These are phyloP conservation scores for Penicillium sp. DNA, from an alignment of 2,329 filamentous ascomycete species.

Conservation along the genomic window DNA sequence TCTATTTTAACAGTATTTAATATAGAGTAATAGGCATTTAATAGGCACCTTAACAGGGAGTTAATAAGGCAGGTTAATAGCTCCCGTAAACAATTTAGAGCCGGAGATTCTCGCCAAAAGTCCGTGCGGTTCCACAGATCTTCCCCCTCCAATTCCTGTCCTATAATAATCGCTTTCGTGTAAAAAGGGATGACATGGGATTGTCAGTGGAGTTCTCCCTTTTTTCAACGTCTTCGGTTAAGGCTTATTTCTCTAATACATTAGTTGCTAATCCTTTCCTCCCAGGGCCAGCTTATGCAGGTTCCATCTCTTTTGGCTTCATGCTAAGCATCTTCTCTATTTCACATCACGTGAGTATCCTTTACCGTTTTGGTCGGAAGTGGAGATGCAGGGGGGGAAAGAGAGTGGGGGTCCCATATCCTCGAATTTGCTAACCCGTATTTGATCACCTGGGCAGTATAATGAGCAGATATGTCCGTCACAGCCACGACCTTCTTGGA, in stretches of 20 bases:
- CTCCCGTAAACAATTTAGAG: background rate
- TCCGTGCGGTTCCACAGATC: conserved; percentile 1
- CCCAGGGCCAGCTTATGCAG: conserved; percentile 9
- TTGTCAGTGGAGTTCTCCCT: too few relatives aligned
- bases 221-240: background rate
- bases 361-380: background rate
- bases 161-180: background rate
- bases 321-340: background rate
- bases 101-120: background rate
- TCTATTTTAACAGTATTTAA: background rate
- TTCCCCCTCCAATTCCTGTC: background rate
- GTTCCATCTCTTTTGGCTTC: background rate
- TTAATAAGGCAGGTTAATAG: too few relatives aligned
- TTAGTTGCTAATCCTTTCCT: conserved; percentile 4
- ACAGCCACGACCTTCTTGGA: conserved; percentile 39
- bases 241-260: background rate
- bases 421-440: background rate
- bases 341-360: conserved; percentile 15
- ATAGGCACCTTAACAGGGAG: too few relatives aligned
- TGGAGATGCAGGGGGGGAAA: background rate
- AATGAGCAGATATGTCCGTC: conserved; percentile 34
- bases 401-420: background rate
- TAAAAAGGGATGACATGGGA: background rate
- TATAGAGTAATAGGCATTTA: background rate
- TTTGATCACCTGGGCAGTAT: conserved; percentile 8